Percentiles rank a stretch among this genome's conserved stretches.
These are phyloP conservation scores for Penicillium atrosanguineum DNA, from an alignment of 495 filamentous ascomycete species.

Conservation along the genomic window DNA sequence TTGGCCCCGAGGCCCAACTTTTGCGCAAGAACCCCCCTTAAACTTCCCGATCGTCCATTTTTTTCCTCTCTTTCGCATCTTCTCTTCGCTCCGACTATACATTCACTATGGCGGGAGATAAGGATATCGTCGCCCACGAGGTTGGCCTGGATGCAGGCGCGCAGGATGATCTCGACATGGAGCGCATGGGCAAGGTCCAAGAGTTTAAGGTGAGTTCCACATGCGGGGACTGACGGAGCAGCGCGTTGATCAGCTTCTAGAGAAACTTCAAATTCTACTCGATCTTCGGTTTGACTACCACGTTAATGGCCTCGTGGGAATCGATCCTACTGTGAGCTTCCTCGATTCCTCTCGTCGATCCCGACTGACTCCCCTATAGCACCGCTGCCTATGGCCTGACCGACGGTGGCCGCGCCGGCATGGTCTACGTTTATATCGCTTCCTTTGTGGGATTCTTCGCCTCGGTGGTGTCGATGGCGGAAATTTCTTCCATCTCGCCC, in stretches of 20 bases:
- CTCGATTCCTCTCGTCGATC: neutral
- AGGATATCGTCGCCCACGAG: slow-evolving; percentile 21
- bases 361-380: slow-evolving; percentile 6
- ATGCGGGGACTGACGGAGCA: neutral
- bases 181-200: slow-evolving; percentile 39
- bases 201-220: slow-evolving; percentile 33
- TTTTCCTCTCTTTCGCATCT: neutral
- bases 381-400: slow-evolving; percentile 38
- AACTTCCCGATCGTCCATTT: neutral
- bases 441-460: slow-evolving; percentile 41
- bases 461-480: slow-evolving; percentile 43
- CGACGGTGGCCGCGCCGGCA: slow-evolving; percentile 47
- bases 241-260: slow-evolving; percentile 17
- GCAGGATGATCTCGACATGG: slow-evolving; percentile 40
- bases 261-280: slow-evolving; percentile 47
- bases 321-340: slow-evolving; percentile 34
- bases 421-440: slow-evolving; percentile 47
- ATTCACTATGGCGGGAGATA: slow-evolving; percentile 10
- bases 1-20: neutral
- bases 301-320: slow-evolving; percentile 50
- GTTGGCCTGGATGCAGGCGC: slow-evolving; percentile 17
- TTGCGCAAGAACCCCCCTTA: neutral
- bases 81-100: neutral
- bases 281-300: slow-evolving; percentile 46
- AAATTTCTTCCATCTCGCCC: slow-evolving; percentile 44